A percentile compares a stretch with the other conserved stretches of the same genome.
Conservation (phyloP, 2,329 filamentous ascomycete species). For the Byssochlamys sp. region DNA sequence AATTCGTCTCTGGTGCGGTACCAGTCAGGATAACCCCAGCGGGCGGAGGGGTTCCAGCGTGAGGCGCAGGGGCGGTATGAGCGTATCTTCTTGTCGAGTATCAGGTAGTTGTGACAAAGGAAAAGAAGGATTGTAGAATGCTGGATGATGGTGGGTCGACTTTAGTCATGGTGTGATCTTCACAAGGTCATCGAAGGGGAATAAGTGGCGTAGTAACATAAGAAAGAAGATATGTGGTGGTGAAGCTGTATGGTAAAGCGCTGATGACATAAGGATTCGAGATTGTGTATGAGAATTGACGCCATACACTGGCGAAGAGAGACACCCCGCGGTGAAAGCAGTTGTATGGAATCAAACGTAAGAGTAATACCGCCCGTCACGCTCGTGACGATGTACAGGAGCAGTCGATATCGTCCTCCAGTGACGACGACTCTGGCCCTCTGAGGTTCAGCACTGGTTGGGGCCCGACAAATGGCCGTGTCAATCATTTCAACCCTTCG, state of each 20-base stretch:
- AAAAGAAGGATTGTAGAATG: not conserved
- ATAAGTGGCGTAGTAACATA: not conserved
- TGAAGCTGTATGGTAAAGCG: not conserved
- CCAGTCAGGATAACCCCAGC: not conserved
- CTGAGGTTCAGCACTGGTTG: not conserved
- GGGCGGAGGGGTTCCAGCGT: not conserved
- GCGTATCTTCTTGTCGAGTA: not conserved
- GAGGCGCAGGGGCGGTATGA: not conserved
- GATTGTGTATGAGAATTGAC: not conserved
- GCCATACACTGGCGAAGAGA: not conserved
- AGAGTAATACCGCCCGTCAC: not conserved
- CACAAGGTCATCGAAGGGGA: not conserved
- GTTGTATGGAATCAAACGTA: not conserved
- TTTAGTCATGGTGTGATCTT: not conserved
- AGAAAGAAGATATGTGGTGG: not conserved
- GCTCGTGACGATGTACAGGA: not conserved
- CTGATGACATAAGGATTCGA: not conserved
- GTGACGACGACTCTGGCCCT: not conserved
- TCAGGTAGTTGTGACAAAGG: not conserved
- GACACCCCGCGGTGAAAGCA: not conserved
- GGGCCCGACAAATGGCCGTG: not conserved
- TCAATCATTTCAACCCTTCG: slow-evolving; percentile 4
- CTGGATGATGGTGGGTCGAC: not conserved
- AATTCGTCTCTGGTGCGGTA: not conserved
- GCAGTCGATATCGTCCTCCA: not conserved